Base-by-base conservation (phyloP, 768 basidiomycete genomes). In the Rhizopogon sp. region DNA sequence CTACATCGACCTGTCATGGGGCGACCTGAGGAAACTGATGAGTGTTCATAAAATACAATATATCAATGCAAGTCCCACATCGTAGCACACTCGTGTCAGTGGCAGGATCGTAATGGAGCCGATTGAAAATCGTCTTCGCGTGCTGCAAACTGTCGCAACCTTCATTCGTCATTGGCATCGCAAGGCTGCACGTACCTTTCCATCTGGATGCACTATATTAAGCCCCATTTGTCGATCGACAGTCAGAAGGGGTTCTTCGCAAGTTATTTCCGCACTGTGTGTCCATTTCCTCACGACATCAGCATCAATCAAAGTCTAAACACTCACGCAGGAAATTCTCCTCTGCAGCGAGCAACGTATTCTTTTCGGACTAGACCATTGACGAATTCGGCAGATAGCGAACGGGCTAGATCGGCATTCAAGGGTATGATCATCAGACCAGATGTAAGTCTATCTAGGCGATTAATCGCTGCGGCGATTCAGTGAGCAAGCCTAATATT, bases 161-260 rank as follows among this genome's bases (percentile, higher is more conserved):
- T 25, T 1, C 14, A 22, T 2, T n/a, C 3, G 14, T 5, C 8
- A 37, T 11, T 5, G 13, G 3, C 20, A 22, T 22, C 5, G 22
- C 25, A 50, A 41, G 25, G 20, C 25, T 13, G 25, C 51, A 50
- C 54, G 14, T 51, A 53, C 39, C 79, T 98, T 94, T 42, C 97
- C 97, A 54, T 95, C 85, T 0, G 95, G 93, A 65, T 97, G 93
- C 14, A 98, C 91, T 50, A 98, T 88, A 57, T 98, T 98, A 44
- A 99, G 71, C 3, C 97, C 97, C 86, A 98, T 94, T 66, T 98
- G 95, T 50, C 94, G 80, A 71, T 99, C 97, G 1, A 98, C 85
- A 0, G 93, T 94, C 55, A 99, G 70, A 6, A 99, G 72, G 1
- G 93, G 91, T 64, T 93, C 77, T 57, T 95, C 91, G 57, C 93